Evolutionary conservation across 2,329 filamentous ascomycete species (phyloP).

Genomic region (Aspergillus transmontanensis): DNA sequence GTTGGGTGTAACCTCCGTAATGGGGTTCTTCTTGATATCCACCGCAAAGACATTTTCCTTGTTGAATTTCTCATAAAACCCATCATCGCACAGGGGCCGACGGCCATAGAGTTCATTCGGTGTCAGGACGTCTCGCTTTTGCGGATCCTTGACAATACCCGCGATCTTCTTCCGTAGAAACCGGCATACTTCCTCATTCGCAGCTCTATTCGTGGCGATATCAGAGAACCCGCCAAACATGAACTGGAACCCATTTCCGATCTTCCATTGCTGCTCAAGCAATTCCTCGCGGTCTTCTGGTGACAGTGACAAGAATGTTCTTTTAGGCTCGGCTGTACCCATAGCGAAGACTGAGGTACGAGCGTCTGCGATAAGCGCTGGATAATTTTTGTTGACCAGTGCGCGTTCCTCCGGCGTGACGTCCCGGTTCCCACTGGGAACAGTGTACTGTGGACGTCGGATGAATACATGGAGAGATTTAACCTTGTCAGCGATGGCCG

Average conservation of each 20-base stretch:
- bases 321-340: constrained; percentile 11
- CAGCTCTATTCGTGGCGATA: constrained; percentile 36
- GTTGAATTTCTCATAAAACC: constrained; percentile 36
- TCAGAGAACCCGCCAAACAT: constrained; percentile 36
- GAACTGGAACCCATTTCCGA: constrained; percentile 10
- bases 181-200: constrained; percentile 41
- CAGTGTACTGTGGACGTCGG: constrained; percentile 39
- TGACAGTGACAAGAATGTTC: constrained; percentile 7
- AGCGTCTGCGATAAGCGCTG: constrained; percentile 7
- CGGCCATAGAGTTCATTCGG: constrained; percentile 23
- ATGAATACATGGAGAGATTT: constrained; percentile 35
- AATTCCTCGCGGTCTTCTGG: constrained; percentile 13
- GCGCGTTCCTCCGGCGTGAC: constrained; percentile 30
- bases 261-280: constrained; percentile 14
- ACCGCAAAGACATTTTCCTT: constrained; percentile 49
- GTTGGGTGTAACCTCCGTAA: constrained; percentile 27
- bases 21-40: constrained; percentile 28
- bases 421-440: constrained; percentile 34
- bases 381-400: constrained; percentile 13
- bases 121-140: constrained; percentile 29
- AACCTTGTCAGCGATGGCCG: constrained; percentile 30
- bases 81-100: constrained; percentile 21
- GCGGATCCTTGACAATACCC: constrained; percentile 33
- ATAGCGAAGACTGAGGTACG: constrained; percentile 10
- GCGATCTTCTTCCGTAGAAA: constrained; percentile 41